phyloP scores from a whole-genome alignment of 176 grass and related monocot species.

The Bromus sterilis region DNA sequence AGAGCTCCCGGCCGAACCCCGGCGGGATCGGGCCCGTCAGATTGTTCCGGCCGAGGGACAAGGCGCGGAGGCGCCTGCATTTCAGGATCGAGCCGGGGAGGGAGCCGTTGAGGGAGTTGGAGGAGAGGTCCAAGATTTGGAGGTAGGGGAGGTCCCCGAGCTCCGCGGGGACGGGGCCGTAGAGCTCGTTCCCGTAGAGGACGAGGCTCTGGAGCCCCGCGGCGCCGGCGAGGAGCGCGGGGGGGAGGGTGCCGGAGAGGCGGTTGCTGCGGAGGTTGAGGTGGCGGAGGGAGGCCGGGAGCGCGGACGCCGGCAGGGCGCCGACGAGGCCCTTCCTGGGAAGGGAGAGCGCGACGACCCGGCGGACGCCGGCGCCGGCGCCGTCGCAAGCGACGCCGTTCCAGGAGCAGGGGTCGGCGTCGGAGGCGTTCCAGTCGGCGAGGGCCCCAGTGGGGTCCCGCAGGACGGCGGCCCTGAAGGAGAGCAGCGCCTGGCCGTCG shows the following conservation, averaged over 20 bases:
- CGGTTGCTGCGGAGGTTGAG: conserved; percentile 75
- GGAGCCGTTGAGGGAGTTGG: conserved; percentile 59
- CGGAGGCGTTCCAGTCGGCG: conserved; percentile 57
- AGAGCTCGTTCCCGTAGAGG: conserved; percentile 68
- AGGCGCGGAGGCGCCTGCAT: conserved; percentile 65
- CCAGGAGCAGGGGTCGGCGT: conserved; percentile 71
- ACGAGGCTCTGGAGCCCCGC: conserved; percentile 71
- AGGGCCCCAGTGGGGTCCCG: conserved; percentile 56
- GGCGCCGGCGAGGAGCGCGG: conserved; percentile 16
- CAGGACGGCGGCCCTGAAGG: conserved; percentile 55
- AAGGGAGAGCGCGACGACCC: conserved; percentile 58
- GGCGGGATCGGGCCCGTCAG: conserved; percentile 43
- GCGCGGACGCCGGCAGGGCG: conserved; percentile 34
- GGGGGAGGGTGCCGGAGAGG: conserved; percentile 45
- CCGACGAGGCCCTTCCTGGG: conserved; percentile 57
- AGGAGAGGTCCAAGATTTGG: conserved; percentile 82
- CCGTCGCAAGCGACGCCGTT: conserved; percentile 63
- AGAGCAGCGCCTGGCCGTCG: conserved; percentile 74
- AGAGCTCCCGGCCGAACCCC: conserved; percentile 35
- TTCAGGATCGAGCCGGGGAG: conserved; percentile 49
- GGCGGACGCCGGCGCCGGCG: background rate
- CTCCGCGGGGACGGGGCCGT: conserved; percentile 46
- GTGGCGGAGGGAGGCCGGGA: conserved; percentile 61
- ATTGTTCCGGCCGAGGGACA: conserved; percentile 57
- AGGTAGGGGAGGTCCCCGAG: conserved; percentile 62